phyloP scores from a whole-genome alignment of 2,329 filamentous ascomycete species.

The Scleromitrula shiraiana region DNA sequence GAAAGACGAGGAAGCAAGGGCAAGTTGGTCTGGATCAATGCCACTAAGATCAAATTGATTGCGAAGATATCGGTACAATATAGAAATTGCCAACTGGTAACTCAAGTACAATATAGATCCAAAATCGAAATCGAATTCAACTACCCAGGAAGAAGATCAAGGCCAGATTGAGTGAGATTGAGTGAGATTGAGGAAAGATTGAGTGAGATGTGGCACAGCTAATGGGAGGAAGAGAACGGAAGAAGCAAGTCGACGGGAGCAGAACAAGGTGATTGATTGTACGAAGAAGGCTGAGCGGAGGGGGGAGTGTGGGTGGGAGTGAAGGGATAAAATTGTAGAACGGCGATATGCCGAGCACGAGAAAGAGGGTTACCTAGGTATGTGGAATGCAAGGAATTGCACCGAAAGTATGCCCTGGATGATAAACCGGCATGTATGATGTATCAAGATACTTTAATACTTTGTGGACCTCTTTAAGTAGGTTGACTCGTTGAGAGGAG shows the following conservation, averaged over 20 bases:
- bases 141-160: not conserved
- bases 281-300: slow-evolving; percentile 3
- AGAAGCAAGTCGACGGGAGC: slow-evolving; percentile 8
- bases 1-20: slow-evolving; percentile 23
- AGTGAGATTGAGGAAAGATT: not conserved
- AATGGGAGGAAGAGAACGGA: slow-evolving; percentile 6
- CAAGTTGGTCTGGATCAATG: slow-evolving; percentile 9
- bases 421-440: not conserved
- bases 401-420: not conserved
- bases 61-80: slow-evolving; percentile 1
- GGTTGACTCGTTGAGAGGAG: not conserved
- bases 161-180: not conserved
- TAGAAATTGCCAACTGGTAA: not conserved
- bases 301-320: too few relatives aligned
- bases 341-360: slow-evolving; percentile 8
- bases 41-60: slow-evolving; percentile 8
- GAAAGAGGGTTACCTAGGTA: not conserved
- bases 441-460: not conserved
- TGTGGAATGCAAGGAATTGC: slow-evolving; percentile 10
- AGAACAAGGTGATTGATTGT: slow-evolving; percentile 1
- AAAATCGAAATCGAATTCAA: not conserved
- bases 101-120: not conserved
- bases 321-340: slow-evolving; percentile 1
- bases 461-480: not conserved
- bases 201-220: slow-evolving; percentile 11